These are phyloP conservation scores for Phytophthora megakarya DNA, from an alignment of 352 stramenopile species.

Conservation along the genomic window DNA sequence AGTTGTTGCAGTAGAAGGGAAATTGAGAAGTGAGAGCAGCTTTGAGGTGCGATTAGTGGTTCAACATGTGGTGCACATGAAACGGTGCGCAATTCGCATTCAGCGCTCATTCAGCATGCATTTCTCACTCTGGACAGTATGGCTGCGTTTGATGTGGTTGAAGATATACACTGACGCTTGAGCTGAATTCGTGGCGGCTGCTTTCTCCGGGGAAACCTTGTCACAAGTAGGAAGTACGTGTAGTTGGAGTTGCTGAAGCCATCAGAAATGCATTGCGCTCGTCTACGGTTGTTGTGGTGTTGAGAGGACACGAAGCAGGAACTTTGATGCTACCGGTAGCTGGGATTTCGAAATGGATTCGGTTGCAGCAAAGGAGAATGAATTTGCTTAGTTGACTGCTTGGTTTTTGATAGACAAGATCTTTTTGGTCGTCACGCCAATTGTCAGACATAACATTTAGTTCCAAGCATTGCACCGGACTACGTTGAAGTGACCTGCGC, in stretches of 20 bases:
- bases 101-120: constrained; percentile 6
- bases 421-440: background rate
- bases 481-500: constrained; percentile 2
- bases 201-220: constrained; percentile 3
- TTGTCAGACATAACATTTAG: background rate
- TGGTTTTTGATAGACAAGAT: background rate
- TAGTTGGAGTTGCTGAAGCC: background rate
- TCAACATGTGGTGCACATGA: constrained; percentile 4
- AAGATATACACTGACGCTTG: background rate
- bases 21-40: constrained; percentile 13
- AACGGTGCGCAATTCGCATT: constrained; percentile 19
- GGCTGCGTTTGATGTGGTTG: constrained; percentile 5
- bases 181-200: constrained; percentile 1
- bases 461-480: background rate
- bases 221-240: constrained; percentile 4
- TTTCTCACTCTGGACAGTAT: background rate
- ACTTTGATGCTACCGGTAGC: background rate
- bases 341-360: background rate
- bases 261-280: constrained; percentile 1
- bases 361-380: no score
- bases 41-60: no score
- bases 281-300: constrained; percentile 6
- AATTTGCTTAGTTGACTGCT: background rate
- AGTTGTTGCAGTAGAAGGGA: background rate
- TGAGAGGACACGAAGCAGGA: constrained; percentile 6